A percentile compares a stretch with the other conserved stretches of the same genome.
These are phyloP conservation scores for Achaetomiella virescens DNA, from an alignment of 495 filamentous ascomycete genomes.

Conservation along the genomic window DNA sequence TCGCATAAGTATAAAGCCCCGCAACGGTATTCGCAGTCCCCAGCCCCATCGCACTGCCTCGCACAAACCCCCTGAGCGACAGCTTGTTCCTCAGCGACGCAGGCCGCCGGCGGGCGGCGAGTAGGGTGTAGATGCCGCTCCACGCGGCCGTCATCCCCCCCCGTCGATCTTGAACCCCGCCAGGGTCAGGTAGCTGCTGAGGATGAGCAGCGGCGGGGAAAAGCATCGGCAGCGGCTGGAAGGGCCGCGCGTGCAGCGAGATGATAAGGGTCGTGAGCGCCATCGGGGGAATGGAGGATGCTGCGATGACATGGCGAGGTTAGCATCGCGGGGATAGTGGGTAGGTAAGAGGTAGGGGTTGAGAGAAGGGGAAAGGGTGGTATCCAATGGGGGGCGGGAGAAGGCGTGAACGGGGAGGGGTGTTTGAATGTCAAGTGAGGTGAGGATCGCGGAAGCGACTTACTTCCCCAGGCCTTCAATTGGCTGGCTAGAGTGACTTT, in stretches of 20 bases:
- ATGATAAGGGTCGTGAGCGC: conserved; percentile 73
- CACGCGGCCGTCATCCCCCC: conserved; percentile 78
- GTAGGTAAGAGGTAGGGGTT: not conserved
- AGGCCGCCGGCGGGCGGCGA: conserved; percentile 62
- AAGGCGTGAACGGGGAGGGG: not conserved
- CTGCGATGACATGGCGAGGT: no score
- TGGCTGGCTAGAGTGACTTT: conserved; percentile 47
- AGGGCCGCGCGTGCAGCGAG: conserved; percentile 69
- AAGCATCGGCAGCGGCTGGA: conserved; percentile 67
- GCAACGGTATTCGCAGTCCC: conserved; percentile 63
- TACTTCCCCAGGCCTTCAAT: conserved; percentile 68
- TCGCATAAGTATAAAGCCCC: conserved; percentile 64
- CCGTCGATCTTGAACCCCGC: conserved; percentile 71
- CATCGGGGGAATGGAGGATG: conserved; percentile 71
- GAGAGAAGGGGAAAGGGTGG: not conserved
- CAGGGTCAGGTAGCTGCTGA: conserved; percentile 78
- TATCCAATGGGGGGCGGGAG: not conserved
- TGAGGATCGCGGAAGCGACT: no score
- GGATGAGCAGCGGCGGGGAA: conserved; percentile 78
- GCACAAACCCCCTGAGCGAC: conserved; percentile 60
- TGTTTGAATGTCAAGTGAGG: no score
- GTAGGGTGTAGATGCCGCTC: conserved; percentile 75
- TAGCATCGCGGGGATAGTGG: not conserved
- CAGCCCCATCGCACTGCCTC: conserved; percentile 65
- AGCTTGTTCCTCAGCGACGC: conserved; percentile 39